Evolutionary conservation across 495 filamentous ascomycete genomes (phyloP).

Genomic region (Lepraria neglecta): DNA sequence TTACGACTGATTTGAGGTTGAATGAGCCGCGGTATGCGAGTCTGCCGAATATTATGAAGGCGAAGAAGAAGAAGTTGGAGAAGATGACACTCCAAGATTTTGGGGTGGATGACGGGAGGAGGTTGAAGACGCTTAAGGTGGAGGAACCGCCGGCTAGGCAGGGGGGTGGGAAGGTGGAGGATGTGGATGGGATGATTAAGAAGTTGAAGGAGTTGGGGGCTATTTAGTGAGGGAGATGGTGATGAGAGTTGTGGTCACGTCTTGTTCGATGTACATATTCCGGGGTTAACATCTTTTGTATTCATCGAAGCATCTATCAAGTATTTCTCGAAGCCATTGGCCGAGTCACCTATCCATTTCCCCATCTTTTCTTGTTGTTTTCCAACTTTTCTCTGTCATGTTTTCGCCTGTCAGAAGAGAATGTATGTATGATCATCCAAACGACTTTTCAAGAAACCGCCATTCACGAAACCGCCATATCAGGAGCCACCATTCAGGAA

Average conservation of each 20-base stretch:
- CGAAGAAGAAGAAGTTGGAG: conserved; percentile 97
- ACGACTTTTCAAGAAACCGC: neutral
- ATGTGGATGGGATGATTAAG: conserved; percentile 85
- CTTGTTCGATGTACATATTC: conserved; percentile 14
- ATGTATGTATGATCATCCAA: neutral
- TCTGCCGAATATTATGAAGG: conserved; percentile 99
- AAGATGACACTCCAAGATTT: conserved; percentile 81
- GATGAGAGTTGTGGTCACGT: neutral
- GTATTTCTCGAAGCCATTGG: too few relatives aligned
- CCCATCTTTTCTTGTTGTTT: too few relatives aligned
- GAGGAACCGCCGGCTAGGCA: conserved; percentile 81
- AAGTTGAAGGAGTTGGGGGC: conserved; percentile 96
- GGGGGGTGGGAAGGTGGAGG: conserved; percentile 92
- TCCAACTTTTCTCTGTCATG: too few relatives aligned
- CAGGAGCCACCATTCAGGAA: too few relatives aligned
- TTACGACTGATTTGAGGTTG: conserved; percentile 90
- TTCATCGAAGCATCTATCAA: too few relatives aligned
- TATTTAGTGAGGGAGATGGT: conserved; percentile 44
- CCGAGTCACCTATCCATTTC: too few relatives aligned
- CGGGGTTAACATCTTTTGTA: too few relatives aligned
- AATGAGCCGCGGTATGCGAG: conserved; percentile 95
- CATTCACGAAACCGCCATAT: neutral
- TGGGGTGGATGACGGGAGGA: conserved; percentile 61
- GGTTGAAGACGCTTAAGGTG: conserved; percentile 84
- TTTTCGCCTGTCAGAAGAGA: neutral